These are phyloP conservation scores for Epichloe gansuensis DNA, from an alignment of 2,329 filamentous ascomycete species.

Conservation along the genomic window DNA sequence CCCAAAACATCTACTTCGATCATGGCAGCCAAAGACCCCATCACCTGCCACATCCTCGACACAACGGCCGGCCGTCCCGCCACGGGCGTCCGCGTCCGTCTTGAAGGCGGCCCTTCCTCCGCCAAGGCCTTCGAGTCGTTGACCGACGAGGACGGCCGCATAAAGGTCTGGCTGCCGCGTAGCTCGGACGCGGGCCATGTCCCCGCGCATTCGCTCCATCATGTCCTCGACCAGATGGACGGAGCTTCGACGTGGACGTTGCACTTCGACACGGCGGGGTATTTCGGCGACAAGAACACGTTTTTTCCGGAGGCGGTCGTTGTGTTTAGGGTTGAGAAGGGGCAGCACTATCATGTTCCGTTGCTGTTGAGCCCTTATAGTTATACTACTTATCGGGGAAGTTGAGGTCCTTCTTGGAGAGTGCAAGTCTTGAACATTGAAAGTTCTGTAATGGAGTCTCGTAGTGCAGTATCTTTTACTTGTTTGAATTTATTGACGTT, in stretches of 20 bases:
- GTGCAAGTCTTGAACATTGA: not conserved
- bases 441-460: no score
- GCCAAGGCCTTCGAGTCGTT: constrained; percentile 42
- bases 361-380: constrained; percentile 65
- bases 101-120: constrained; percentile 29
- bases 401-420: constrained; percentile 27
- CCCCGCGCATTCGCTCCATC: constrained; percentile 43
- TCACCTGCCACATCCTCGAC: constrained; percentile 81
- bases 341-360: constrained; percentile 68
- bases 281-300: constrained; percentile 51
- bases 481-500: no score
- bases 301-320: constrained; percentile 50
- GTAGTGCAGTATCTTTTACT: no score
- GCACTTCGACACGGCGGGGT: constrained; percentile 57
- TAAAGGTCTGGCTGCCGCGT: constrained; percentile 54
- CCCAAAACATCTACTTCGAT: not conserved
- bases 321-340: constrained; percentile 37
- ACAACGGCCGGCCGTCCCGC: constrained; percentile 62
- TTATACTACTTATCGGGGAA: constrained; percentile 72
- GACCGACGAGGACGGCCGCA: constrained; percentile 66
- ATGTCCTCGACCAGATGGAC: constrained; percentile 34
- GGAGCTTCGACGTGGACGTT: constrained; percentile 50
- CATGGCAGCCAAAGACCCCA: constrained; percentile 41
- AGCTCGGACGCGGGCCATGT: constrained; percentile 39
- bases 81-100: constrained; percentile 50